Evolutionary conservation across 1,139 yeast genomes (phyloP), one percentile per base, ranked within the genome.

Genomic region (Sugiyamaella neomexicana): DNA sequence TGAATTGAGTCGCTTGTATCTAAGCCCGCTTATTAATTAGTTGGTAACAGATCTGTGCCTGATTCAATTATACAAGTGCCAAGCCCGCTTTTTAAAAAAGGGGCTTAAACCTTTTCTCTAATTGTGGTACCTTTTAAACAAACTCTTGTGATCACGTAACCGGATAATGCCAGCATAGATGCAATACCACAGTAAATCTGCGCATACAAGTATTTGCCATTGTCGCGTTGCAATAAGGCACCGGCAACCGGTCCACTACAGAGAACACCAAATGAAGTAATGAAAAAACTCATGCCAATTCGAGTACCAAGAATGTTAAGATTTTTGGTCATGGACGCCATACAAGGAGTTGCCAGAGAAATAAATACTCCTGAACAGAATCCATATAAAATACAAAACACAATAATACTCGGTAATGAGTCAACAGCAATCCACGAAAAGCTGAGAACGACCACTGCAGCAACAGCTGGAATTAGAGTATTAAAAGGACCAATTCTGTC

Each of bases 261-360:
- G 41, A 85, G 70, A 12, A 81, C 74, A 37, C 82, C 81, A 60
- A 83, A 76, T 5, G 67, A 62, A 2, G 84, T 75, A 53, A 83
- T 79, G 34, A 81, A 72, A 61, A 82, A 81, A 60, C 81, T 80
- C 70, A 83, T 75, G 0, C 89, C 85, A 63, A 82, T 80, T 25
- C 86, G 76, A 56, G 80, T 61, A 2, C 71, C 71, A 2, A 67
- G 57, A 6, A 60, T 51, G 9, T 63, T 53, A 43, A 68, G 54
- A 55, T 75, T 77, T 27, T 79, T 79, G 2, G 85, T 79, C 20
- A 85, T 80, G 62, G 80, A 83, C 1, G 71, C 65, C 15, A 73
- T 60, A 29, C 72, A 66, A 0, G 74, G 68, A 0, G 80, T 78
- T 0, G 76, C 72, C 39, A 78, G 56, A 9, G 79, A 70, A 36